These are phyloP conservation scores for Yamadazyma scolyti DNA, from an alignment of 805 yeast genomes.

Conservation along the genomic window DNA sequence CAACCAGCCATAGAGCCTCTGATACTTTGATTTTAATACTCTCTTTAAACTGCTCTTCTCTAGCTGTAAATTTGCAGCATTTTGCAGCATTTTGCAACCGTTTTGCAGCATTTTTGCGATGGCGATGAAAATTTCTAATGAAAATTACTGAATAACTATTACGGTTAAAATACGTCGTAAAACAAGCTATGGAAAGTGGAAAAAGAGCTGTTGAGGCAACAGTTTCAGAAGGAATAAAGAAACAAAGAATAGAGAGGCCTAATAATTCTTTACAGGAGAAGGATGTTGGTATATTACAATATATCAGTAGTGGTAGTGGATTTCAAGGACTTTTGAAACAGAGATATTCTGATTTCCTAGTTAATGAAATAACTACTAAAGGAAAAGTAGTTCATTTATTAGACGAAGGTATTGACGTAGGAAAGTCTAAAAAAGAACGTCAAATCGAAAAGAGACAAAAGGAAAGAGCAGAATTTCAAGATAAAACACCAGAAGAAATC, in stretches of 20 bases:
- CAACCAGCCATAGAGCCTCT: too few species aligned
- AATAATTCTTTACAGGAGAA: constrained; percentile 7
- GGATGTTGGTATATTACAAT: constrained; percentile 87
- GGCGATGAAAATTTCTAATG: too few species aligned
- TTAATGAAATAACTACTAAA: constrained; percentile 72
- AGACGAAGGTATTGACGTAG: constrained; percentile 64
- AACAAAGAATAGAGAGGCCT: constrained; percentile 8
- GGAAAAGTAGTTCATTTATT: constrained; percentile 71
- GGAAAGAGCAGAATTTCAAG: constrained; percentile 30
- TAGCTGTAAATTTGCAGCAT: too few species aligned
- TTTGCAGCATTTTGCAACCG: too few species aligned
- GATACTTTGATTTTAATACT: too few species aligned
- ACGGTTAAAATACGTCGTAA: too few species aligned
- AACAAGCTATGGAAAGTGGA: too few species aligned
- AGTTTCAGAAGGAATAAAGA: constrained; percentile 4
- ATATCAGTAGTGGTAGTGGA: constrained; percentile 51
- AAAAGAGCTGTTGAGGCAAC: constrained; percentile 2
- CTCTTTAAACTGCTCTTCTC: too few species aligned
- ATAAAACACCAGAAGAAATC: constrained; percentile 29
- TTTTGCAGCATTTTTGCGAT: too few species aligned
- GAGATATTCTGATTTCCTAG: constrained; percentile 89
- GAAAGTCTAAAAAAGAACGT: constrained; percentile 44
- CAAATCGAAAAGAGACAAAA: constrained; percentile 40
- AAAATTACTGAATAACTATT: too few species aligned
- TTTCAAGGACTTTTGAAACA: constrained; percentile 81